Evolutionary conservation across 441 rosid genomes (phyloP).

Genomic region (Lepidium campestre): DNA sequence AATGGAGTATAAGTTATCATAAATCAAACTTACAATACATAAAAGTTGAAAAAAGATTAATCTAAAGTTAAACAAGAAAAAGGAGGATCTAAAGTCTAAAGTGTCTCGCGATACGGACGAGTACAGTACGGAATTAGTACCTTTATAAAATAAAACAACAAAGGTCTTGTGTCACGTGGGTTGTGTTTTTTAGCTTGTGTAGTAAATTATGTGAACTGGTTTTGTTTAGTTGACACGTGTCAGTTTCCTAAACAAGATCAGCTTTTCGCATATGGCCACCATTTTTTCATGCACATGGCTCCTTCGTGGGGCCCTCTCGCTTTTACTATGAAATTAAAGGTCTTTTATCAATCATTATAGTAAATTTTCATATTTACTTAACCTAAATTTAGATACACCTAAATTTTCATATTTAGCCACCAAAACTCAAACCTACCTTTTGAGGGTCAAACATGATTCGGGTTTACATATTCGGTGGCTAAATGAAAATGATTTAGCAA

Average conservation of each 20-base stretch:
- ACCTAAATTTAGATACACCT: no score
- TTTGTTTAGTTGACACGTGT: constrained; percentile 10
- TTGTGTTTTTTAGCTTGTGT: constrained; percentile 11
- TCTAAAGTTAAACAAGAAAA: not conserved
- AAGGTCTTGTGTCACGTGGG: constrained; percentile 19
- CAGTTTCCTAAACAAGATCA: not conserved
- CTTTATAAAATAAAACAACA: not conserved
- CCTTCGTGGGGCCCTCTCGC: not conserved
- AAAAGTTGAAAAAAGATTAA: not conserved
- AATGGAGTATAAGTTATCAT: no score
- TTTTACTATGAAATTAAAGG: not conserved
- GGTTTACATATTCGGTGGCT: no score
- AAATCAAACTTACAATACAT: not conserved
- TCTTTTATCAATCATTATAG: no score
- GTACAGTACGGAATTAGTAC: constrained; percentile 25
- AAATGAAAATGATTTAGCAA: no score
- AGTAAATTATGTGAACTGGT: constrained; percentile 1
- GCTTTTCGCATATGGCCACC: constrained; percentile 8
- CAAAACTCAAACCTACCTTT: no score
- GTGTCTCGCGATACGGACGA: constrained; percentile 10
- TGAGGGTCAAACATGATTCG: no score
- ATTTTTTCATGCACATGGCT: constrained; percentile 17
- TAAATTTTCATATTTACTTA: no score
- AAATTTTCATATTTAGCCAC: no score
- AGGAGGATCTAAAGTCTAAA: no score